Percentiles rank a stretch among this genome's conserved stretches.
Evolutionary conservation across 1,139 yeast genomes (phyloP).

Genomic region (Lodderomyces pseudojiufengensis): DNA sequence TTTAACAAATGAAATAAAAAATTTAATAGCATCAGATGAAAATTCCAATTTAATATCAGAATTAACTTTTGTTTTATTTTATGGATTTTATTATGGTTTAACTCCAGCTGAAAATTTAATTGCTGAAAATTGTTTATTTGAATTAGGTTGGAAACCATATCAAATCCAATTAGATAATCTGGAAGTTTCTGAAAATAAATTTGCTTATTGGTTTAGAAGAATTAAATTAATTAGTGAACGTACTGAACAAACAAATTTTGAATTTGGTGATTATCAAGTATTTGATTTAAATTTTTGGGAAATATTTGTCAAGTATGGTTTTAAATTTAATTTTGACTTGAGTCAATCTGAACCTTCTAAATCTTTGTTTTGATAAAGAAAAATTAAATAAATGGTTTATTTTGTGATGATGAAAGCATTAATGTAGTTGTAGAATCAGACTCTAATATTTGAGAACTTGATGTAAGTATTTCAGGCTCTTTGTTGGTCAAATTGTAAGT

Average conservation of each 20-base stretch:
- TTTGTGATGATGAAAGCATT: slow-evolving; percentile 7
- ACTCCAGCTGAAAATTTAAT: slow-evolving; percentile 49
- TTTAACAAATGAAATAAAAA: slow-evolving; percentile 29
- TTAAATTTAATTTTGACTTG: slow-evolving; percentile 31
- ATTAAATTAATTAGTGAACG: slow-evolving; percentile 18
- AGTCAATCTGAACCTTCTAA: slow-evolving; percentile 31
- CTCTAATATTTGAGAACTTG: neutral
- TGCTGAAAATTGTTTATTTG: slow-evolving; percentile 40
- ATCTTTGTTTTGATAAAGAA: slow-evolving; percentile 16
- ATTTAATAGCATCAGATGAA: slow-evolving; percentile 22
- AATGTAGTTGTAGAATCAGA: neutral
- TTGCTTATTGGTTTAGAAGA: slow-evolving; percentile 39
- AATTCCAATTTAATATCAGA: slow-evolving; percentile 25
- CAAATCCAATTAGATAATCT: slow-evolving; percentile 14
- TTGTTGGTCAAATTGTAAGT: slow-evolving; percentile 1
- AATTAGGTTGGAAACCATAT: slow-evolving; percentile 46
- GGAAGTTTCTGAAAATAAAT: slow-evolving; percentile 13
- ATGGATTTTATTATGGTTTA: slow-evolving; percentile 56
- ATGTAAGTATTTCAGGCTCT: neutral
- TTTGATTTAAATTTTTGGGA: slow-evolving; percentile 47
- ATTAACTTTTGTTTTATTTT: slow-evolving; percentile 49
- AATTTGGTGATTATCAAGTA: slow-evolving; percentile 42
- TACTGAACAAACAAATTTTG: slow-evolving; percentile 16
- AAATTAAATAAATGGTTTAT: neutral
- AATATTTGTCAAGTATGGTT: slow-evolving; percentile 36